Evolutionary conservation across 2,329 filamentous ascomycete species (phyloP).

Genomic region (Aureobasidium sp.): DNA sequence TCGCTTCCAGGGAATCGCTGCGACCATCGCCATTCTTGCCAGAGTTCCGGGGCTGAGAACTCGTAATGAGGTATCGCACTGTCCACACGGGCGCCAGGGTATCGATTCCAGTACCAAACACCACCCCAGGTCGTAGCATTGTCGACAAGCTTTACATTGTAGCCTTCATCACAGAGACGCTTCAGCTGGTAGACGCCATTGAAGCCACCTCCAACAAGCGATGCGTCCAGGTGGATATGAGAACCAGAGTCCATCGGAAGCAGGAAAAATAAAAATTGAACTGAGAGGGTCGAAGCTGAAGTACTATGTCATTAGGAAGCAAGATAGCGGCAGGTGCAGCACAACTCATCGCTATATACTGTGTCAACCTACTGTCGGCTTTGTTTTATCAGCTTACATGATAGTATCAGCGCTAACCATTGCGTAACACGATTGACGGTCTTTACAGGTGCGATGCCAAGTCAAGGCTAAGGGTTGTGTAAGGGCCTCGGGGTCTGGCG

Average conservation of each 20-base stretch:
- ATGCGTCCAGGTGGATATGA: slow-evolving; percentile 20
- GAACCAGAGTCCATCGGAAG: background rate
- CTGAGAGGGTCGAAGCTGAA: no score
- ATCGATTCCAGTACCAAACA: slow-evolving; percentile 29
- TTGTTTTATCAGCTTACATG: no score
- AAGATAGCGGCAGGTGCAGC: no score
- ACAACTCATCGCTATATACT: no score
- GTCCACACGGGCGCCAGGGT: slow-evolving; percentile 40
- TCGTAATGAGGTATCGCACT: slow-evolving; percentile 31
- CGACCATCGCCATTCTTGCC: slow-evolving; percentile 49
- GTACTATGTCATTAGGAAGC: no score
- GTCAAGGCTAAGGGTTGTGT: no score
- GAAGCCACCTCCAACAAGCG: slow-evolving; percentile 35
- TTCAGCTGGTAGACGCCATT: slow-evolving; percentile 38
- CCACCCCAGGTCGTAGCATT: slow-evolving; percentile 29
- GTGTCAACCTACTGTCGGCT: no score
- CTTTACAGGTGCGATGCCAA: no score
- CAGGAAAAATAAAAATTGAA: no score
- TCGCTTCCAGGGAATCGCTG: slow-evolving; percentile 26
- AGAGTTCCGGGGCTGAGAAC: slow-evolving; percentile 24
- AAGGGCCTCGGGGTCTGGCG: no score
- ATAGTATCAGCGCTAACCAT: no score
- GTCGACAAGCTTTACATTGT: slow-evolving; percentile 28
- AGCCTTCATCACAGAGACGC: slow-evolving; percentile 32
- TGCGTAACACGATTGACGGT: no score